Percentiles rank a stretch among this genome's conserved stretches.
Conservation (phyloP, 2,329 filamentous ascomycete genomes). For the Ceratocystis cacaofunesta region DNA sequence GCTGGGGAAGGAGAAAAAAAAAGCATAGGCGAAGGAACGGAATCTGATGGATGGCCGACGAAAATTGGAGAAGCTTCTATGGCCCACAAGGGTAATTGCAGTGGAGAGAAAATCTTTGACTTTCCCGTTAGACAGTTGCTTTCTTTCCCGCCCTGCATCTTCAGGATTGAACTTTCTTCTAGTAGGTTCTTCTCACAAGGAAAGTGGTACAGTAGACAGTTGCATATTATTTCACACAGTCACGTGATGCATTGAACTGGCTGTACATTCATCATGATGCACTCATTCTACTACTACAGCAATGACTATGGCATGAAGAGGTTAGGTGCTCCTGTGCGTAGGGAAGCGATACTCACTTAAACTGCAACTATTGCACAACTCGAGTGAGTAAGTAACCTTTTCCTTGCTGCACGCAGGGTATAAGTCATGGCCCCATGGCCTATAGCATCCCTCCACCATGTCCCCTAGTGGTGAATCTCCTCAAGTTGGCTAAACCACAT, state of each 20-base stretch:
- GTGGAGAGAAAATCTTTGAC: not conserved
- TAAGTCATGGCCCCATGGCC: not conserved
- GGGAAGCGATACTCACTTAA: too few relatives aligned
- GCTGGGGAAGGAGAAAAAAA: slow-evolving; percentile 12
- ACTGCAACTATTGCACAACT: too few relatives aligned
- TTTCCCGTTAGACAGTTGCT: not conserved
- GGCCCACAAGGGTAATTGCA: slow-evolving; percentile 6
- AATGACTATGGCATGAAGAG: too few relatives aligned
- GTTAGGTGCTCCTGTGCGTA: too few relatives aligned
- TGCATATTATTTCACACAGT: not conserved
- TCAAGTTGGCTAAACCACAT: not conserved
- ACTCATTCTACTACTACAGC: too few relatives aligned
- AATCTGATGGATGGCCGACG: slow-evolving; percentile 8
- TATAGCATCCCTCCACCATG: not conserved
- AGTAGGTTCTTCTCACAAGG: not conserved
- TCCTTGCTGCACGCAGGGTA: not conserved
- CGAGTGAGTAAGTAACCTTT: not conserved
- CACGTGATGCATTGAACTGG: not conserved
- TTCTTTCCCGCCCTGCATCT: not conserved
- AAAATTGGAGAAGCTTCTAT: slow-evolving; percentile 20
- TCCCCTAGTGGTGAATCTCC: not conserved
- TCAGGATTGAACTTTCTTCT: not conserved
- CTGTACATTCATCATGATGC: not conserved
- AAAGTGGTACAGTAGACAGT: not conserved
- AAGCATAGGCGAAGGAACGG: slow-evolving; percentile 4